A percentile compares a stretch with the other conserved stretches of the same genome.
Conservation (phyloP, 257 asterid species). For the Penstemon barbatus region DNA sequence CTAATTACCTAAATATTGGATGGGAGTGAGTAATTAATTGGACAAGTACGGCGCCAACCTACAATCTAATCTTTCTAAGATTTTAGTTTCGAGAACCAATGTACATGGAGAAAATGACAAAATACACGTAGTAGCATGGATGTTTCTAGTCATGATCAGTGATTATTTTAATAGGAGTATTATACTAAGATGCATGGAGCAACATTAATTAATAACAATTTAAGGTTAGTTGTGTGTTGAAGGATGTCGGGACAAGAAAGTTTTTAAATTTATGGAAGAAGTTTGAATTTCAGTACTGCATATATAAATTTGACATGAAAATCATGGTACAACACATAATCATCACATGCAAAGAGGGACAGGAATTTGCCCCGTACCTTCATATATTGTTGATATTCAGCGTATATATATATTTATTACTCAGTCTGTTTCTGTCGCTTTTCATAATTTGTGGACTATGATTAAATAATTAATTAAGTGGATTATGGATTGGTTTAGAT, state of each 20-base stretch:
- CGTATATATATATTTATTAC: background rate
- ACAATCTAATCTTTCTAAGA: too few relatives aligned
- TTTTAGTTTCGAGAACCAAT: slow-evolving; percentile 21
- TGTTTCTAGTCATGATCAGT: slow-evolving; percentile 40
- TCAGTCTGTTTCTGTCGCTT: slow-evolving; percentile 20
- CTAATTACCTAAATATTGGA: too few relatives aligned
- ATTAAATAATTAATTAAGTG: slow-evolving; percentile 4
- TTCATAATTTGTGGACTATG: background rate
- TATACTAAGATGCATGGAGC: slow-evolving; percentile 26
- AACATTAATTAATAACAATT: slow-evolving; percentile 8
- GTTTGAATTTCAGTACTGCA: background rate
- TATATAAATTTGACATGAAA: slow-evolving; percentile 21
- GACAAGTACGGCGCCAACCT: too few relatives aligned
- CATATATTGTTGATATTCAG: background rate
- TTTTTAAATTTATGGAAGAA: background rate
- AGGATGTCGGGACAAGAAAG: slow-evolving; percentile 48
- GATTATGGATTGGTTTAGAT: slow-evolving; percentile 15
- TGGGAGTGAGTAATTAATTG: too few relatives aligned
- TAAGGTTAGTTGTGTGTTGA: slow-evolving; percentile 28
- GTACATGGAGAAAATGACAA: slow-evolving; percentile 51
- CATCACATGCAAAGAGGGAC: slow-evolving; percentile 27
- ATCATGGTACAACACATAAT: slow-evolving; percentile 21
- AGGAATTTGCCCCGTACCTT: slow-evolving; percentile 34
- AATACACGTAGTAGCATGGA: slow-evolving; percentile 53
- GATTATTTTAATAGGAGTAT: background rate